These are phyloP conservation scores for Nidula microcarpa DNA, from an alignment of 768 basidiomycete species.

Conservation along the genomic window DNA sequence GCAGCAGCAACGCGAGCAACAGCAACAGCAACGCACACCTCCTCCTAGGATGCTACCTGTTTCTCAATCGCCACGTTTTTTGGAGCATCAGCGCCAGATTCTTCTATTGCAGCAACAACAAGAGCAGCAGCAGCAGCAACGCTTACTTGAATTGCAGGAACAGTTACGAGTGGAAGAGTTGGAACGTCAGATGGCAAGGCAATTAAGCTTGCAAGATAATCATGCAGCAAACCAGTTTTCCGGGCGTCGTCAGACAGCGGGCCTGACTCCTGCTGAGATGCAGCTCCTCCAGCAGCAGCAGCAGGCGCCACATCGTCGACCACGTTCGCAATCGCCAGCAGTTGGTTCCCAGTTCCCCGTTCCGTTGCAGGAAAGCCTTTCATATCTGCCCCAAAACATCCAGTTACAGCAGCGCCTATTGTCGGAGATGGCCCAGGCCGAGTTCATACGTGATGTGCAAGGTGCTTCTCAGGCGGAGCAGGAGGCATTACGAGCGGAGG, in stretches of 20 bases:
- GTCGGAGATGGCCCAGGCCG: slow-evolving; percentile 72
- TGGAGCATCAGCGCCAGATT: slow-evolving; percentile 72
- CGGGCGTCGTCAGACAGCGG: slow-evolving; percentile 35
- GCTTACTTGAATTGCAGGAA: slow-evolving; percentile 60
- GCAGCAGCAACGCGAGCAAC: slow-evolving; percentile 48
- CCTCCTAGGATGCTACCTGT: slow-evolving; percentile 73
- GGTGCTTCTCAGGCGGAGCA: slow-evolving; percentile 58
- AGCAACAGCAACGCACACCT: slow-evolving; percentile 53
- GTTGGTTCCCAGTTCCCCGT: slow-evolving; percentile 24
- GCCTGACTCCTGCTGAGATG: slow-evolving; percentile 44
- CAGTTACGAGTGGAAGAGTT: slow-evolving; percentile 63
- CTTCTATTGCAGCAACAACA: slow-evolving; percentile 68
- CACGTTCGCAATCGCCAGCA: slow-evolving; percentile 42
- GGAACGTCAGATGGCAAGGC: slow-evolving; percentile 58
- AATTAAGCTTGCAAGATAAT: slow-evolving; percentile 43
- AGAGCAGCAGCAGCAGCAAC: slow-evolving; percentile 56
- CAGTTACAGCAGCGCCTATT: slow-evolving; percentile 75
- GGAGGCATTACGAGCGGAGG: slow-evolving; percentile 71
- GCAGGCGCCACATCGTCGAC: slow-evolving; percentile 50
- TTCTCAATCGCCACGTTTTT: slow-evolving; percentile 77
- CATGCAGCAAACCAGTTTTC: slow-evolving; percentile 25
- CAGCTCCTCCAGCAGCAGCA: slow-evolving; percentile 33
- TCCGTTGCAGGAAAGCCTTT: slow-evolving; percentile 44
- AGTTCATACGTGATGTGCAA: slow-evolving; percentile 63
- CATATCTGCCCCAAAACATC: slow-evolving; percentile 49